Evolutionary conservation across 192 early-diverging fungal species (phyloP).

Genomic region (Entomortierella lignicola): DNA sequence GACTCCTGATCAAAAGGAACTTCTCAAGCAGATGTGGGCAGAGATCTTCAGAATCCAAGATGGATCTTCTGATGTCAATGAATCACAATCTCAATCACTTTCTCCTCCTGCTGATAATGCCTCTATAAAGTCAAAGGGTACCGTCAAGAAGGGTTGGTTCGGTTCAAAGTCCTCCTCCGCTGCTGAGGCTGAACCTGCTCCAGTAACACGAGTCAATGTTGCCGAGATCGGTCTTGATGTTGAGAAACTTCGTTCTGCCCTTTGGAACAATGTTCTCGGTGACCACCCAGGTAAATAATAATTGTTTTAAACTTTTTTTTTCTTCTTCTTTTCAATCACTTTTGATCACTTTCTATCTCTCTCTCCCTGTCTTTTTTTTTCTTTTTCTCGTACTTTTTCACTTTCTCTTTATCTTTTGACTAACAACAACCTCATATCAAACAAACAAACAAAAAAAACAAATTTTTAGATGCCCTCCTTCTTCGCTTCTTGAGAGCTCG

Average conservation of each 20-base stretch:
- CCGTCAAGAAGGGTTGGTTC: conserved; percentile 48
- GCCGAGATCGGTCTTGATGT: conserved; percentile 33
- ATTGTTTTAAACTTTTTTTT: neutral
- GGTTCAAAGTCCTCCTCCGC: conserved; percentile 26
- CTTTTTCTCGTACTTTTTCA: neutral
- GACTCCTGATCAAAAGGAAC: conserved; percentile 45
- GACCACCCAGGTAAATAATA: conserved; percentile 42
- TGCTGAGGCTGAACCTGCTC: conserved; percentile 6
- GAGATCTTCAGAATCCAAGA: conserved; percentile 41
- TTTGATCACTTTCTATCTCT: neutral
- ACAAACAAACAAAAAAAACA: too few relatives aligned
- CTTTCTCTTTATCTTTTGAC: too few relatives aligned
- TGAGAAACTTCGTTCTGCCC: conserved; percentile 37
- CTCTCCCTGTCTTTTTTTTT: neutral
- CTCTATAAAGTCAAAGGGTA: conserved; percentile 39
- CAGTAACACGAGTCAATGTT: conserved; percentile 23
- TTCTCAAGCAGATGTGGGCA: conserved; percentile 52
- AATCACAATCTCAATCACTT: too few relatives aligned
- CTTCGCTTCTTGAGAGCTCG: conserved; percentile 85
- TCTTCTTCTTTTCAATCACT: neutral
- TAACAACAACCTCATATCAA: too few relatives aligned
- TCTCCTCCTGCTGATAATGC: conserved; percentile 13
- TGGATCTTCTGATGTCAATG: neutral
- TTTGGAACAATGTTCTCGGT: conserved; percentile 52
- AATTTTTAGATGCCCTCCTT: neutral